Base-by-base conservation (phyloP, 768 basidiomycete genomes). In the Suillus hirtellus region DNA sequence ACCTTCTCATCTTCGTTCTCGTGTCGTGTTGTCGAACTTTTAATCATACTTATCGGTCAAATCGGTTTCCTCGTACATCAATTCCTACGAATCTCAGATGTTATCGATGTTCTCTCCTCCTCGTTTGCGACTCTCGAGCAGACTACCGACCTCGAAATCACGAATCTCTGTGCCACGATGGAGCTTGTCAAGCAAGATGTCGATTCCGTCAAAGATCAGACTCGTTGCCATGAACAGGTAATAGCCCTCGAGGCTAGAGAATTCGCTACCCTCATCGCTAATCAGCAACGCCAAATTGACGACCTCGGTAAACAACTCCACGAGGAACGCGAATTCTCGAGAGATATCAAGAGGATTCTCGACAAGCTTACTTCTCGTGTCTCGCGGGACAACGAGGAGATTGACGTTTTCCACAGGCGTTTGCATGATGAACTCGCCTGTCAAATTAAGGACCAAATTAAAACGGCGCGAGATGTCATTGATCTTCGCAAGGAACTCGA, bases 401-500 rank as follows among this genome's bases (percentile, higher is more conserved):
- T 34, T 34, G 34, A 53, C 1, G 52, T 7, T 12, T 53, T 53
- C 52, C 52, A 34, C 34, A 19, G 19, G 11, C 52, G 11, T 14
- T 19, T 53, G 34, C 19, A n/a, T 19, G 34, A 35, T 11, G 31
- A 53, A n/a, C 52, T 53, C 2, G 34, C 34, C 5, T 12, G 19
- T 35, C 52, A 53, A 35, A n/a, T 35, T 11, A 35, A 53, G 11
- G 34, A 53, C 17, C 52, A 53, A 12, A 7, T 12, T 7, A 19
- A n/a, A n/a, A n/a, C 11, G 34, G 52, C 12, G 1, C 31, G 19
- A 1, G 3, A 53, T 12, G 52, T 53, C 5, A 11, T 34, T 34
- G 52, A 34, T 31, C 52, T 53, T 53, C 52, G 52, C 31, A 53
- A 53, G 31, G 52, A 53, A 12, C 52, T 53, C 31, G 52, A 34